These are phyloP conservation scores for Arctium lappa DNA, from an alignment of 129 eudicot species.

Conservation along the genomic window DNA sequence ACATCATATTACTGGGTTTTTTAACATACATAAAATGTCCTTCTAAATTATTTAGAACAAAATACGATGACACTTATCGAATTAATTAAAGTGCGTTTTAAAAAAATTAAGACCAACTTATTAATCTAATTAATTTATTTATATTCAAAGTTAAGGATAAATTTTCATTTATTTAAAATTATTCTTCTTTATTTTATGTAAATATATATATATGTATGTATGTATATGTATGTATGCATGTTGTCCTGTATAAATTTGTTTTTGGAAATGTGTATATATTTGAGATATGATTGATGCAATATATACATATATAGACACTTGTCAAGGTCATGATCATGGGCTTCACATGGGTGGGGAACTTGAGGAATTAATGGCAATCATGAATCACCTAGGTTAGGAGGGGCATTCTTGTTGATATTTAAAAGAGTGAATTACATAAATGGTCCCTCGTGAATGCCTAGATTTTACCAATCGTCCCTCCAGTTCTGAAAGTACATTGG, in stretches of 20 bases:
- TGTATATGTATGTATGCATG: neutral
- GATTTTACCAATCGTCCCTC: too few species aligned
- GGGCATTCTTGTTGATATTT: neutral
- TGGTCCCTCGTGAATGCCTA: too few species aligned
- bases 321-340: slow-evolving; percentile 14
- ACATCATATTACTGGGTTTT: neutral
- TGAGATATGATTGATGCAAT: neutral
- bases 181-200: neutral
- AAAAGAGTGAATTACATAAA: too few species aligned
- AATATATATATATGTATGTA: too few species aligned
- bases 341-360: slow-evolving; percentile 6
- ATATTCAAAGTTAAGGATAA: neutral
- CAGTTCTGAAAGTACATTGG: too few species aligned
- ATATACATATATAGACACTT: neutral
- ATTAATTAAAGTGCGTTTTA: neutral
- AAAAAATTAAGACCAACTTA: neutral
- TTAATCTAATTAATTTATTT: too few species aligned
- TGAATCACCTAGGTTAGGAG: neutral
- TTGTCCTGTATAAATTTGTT: neutral
- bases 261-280: neutral
- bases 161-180: neutral
- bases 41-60: neutral
- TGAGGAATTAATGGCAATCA: slow-evolving; percentile 8
- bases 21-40: neutral
- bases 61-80: neutral